Evolutionary conservation across 2,329 filamentous ascomycete species (phyloP), one percentile per base, ranked within the genome.

Genomic region (Calonectria pauciramosa): DNA sequence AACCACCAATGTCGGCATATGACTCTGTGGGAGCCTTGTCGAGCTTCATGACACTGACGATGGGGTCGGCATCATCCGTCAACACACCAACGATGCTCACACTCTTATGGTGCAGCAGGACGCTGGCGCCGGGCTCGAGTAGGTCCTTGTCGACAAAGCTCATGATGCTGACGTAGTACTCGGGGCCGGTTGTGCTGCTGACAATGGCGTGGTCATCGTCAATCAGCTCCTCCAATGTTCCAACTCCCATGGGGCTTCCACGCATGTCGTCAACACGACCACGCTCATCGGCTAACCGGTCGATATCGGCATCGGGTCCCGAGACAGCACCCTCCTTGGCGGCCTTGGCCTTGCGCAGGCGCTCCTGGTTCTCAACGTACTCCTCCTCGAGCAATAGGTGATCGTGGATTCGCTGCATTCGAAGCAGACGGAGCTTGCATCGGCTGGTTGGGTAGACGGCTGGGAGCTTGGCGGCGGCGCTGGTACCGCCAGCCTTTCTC

Each of bases 161-260:
- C 97, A 99, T 99, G 91, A 99, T 99, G 80, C 96, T 98, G 79
- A 99, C 97, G 85, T 99, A 99, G 90, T 98, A 99, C 86, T 99
- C 97, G 1, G 97, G 97, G 0, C 97, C 97, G 9, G 97, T 99
- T 0, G 97, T 97, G 85, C 96, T 98, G 23, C 96, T 98, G 44
- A 99, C 97, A 83, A 99, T 99, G 76, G 97, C 97, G 83, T 99
- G 97, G 87, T 99, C 97, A 85, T 99, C 97, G 83, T 99, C 97
- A 83, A 99, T 99, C 89, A 99, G 94, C 89, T 99, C 97, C 87
- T 99, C 97, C 79, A 99, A 89, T 73, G 97, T 99, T 77, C 97
- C 97, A 54, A 99, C 97, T 26, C 97, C 96, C 97, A 99, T 99
- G 56, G 97, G 97, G 85, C 95, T 98, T 80, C 97, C 97, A 85